Base-by-base conservation (phyloP, 169 alveolate species). In the Cryptosporidium sp. region DNA sequence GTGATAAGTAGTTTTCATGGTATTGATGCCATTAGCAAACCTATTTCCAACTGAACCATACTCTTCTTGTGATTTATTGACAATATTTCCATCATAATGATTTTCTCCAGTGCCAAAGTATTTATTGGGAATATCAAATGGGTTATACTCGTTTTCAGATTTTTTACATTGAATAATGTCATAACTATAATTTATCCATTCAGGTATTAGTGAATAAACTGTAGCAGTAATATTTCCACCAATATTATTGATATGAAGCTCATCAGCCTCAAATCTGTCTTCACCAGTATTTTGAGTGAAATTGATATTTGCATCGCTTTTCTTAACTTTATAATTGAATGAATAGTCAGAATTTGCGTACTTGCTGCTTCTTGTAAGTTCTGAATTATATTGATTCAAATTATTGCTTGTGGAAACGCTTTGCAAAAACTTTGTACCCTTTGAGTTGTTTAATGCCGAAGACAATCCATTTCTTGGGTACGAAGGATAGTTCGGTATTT, bases 131-230 rank as follows among this genome's bases (percentile, higher is more conserved):
- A 12, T n/a, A n/a, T 23, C 6, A 23, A 26, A 6, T n/a, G 5
- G 67, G 21, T 55, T 21, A 35, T 55, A 5, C 37, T 10, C 35
- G 10, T 10, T 3, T 23, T 55, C 67, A 23, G 37, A 0, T 21
- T 65, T 65, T 29, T 65, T 65, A 31, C 21, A 31, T n/a, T n/a
- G 71, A n/a, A 14, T 37, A n/a, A 39, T n/a, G 3, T 3, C 52
- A 37, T 31, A 65, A 33, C 6, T 26, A 4, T 8, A 2, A 37
- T 65, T 37, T 3, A 65, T 37, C 71, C 43, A 65, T 29, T 65
- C 71, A 31, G 71, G 71, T 35, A 65, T 9, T 65, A 65, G 50
- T n/a, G 71, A 65, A n/a, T 65, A 65, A n/a, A 39, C 18, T 21
- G 12, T 37, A 12, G 41, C 9, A n/a, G 33, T 35, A 65, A 3